Evolutionary conservation across 495 filamentous ascomycete genomes (phyloP).

Genomic region (Pseudotulostoma volvatum): DNA sequence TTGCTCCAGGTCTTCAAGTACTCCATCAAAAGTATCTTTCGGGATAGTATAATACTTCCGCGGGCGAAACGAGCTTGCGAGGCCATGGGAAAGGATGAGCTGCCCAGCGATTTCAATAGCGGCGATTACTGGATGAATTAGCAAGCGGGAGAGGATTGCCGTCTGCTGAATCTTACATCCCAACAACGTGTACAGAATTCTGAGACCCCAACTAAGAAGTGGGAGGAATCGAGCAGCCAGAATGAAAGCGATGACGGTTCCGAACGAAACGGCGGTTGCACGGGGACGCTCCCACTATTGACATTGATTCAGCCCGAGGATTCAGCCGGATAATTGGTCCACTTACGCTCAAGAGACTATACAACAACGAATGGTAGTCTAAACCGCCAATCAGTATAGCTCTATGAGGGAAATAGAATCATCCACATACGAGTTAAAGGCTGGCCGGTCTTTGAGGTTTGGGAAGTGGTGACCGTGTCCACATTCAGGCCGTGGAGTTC

Average conservation of each 20-base stretch:
- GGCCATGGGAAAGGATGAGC: constrained; percentile 53
- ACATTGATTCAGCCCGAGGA: constrained; percentile 13
- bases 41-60: constrained; percentile 85
- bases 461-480: constrained; percentile 47
- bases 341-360: constrained; percentile 63
- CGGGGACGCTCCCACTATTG: constrained; percentile 51
- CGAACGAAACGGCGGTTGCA: constrained; percentile 75
- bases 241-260: constrained; percentile 58
- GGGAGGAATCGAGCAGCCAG: constrained; percentile 82
- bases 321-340: constrained; percentile 1
- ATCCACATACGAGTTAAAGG: constrained; percentile 54
- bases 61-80: constrained; percentile 76
- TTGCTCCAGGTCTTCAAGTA: constrained; percentile 76
- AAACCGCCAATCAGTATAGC: constrained; percentile 2
- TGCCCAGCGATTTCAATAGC: constrained; percentile 63
- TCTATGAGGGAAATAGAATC: constrained; percentile 1
- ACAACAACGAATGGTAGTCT: constrained; percentile 93
- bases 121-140: constrained; percentile 41
- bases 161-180: constrained; percentile 35
- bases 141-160: not conserved
- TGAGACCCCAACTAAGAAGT: constrained; percentile 75
- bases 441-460: constrained; percentile 65
- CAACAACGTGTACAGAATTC: constrained; percentile 55
- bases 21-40: constrained; percentile 60
- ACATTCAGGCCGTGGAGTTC: constrained; percentile 66